Percentiles rank a stretch among this genome's conserved stretches.
These are phyloP conservation scores for Aspergillus amoenus DNA, from an alignment of 2,329 filamentous ascomycete species.

Conservation along the genomic window DNA sequence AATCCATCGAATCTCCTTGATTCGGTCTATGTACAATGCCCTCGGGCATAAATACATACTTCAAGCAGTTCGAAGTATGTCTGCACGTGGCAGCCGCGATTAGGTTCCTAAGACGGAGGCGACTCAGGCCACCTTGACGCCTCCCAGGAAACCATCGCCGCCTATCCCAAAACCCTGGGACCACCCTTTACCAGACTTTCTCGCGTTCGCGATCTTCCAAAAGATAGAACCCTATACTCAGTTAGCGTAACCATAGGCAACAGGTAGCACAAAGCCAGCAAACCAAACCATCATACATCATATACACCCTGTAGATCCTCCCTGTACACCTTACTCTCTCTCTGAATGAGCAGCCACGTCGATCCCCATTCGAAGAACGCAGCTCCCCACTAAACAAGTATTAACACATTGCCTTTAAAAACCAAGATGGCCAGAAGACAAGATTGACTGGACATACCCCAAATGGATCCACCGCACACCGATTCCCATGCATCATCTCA, in stretches of 20 bases:
- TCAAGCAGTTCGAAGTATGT: background rate
- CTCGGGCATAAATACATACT: background rate
- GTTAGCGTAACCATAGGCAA: background rate
- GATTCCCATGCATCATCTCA: slow-evolving; percentile 42
- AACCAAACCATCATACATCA: slow-evolving; percentile 40
- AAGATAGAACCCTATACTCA: slow-evolving; percentile 9
- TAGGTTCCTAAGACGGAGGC: background rate
- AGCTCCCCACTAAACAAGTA: slow-evolving; percentile 35
- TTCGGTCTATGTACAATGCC: background rate
- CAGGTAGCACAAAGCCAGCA: background rate
- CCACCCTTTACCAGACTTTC: background rate
- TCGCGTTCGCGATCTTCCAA: slow-evolving; percentile 9
- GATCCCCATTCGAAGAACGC: slow-evolving; percentile 45
- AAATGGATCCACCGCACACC: slow-evolving; percentile 45
- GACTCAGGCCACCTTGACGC: background rate
- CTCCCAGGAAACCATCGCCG: background rate
- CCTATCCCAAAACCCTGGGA: slow-evolving; percentile 8
- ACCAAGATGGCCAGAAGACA: no score
- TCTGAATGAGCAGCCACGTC: slow-evolving; percentile 31
- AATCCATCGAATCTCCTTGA: background rate
- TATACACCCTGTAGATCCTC: slow-evolving; percentile 28
- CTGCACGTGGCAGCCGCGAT: background rate
- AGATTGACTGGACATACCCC: slow-evolving; percentile 24
- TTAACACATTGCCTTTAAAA: background rate
- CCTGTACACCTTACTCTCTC: slow-evolving; percentile 29